Evolutionary conservation across 352 stramenopile genomes (phyloP).

Genomic region (Paralagenidium karlingii): DNA sequence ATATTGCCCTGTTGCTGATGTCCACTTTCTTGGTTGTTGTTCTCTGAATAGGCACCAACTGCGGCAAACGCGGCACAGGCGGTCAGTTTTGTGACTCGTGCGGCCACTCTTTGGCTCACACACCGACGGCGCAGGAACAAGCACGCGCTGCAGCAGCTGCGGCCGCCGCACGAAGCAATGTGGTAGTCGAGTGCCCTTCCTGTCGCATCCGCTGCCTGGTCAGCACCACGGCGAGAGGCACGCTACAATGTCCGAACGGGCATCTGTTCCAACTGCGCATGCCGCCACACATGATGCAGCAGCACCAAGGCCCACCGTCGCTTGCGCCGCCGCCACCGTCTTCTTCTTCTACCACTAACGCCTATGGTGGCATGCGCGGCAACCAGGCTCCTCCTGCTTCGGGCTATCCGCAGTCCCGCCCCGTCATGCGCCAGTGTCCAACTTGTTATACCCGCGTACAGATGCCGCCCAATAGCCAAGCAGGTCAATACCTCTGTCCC

Average conservation of each 20-base stretch:
- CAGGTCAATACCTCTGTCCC: constrained; percentile 82
- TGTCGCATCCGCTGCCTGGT: constrained; percentile 69
- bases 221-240: constrained; percentile 52
- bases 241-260: constrained; percentile 60
- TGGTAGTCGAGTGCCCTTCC: constrained; percentile 61
- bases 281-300: constrained; percentile 12
- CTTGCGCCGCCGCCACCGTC: background rate
- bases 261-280: constrained; percentile 66
- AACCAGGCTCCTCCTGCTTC: background rate
- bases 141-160: constrained; percentile 34
- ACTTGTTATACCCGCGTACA: constrained; percentile 82
- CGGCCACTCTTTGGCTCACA: constrained; percentile 57
- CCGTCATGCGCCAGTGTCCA: constrained; percentile 75
- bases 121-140: constrained; percentile 55
- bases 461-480: constrained; percentile 73
- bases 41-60: constrained; percentile 36
- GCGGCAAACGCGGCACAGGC: constrained; percentile 51
- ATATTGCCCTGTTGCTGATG: no score
- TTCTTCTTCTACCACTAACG: background rate
- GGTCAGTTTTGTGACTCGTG: constrained; percentile 65
- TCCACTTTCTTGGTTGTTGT: background rate
- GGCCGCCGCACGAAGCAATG: constrained; percentile 39
- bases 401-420: constrained; percentile 5
- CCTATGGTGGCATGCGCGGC: background rate
- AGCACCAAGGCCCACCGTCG: background rate